Evolutionary conservation across 768 basidiomycete species (phyloP), one percentile per base, ranked within the genome.

Genomic region (Phaeolepiota aurea): DNA sequence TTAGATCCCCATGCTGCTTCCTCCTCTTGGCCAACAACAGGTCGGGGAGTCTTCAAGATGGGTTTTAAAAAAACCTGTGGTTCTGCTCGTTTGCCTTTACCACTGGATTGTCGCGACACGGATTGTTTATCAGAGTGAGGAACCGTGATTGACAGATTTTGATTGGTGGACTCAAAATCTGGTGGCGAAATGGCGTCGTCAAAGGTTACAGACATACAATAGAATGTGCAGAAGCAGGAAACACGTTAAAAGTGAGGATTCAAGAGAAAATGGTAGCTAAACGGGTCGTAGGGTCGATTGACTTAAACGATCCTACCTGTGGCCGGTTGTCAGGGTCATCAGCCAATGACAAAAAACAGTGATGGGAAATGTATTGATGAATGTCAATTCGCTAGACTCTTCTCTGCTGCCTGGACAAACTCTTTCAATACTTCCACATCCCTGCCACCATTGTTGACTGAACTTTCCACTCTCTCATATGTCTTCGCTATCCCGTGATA

Each of bases 1-100:
- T 90, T 82, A 19, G 84, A 77, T 3, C 88, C 89, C 89, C 89
- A 92, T 20, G 72, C 73, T 45, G 74, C 61, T 48, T 72, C 74
- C 41, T 71, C 65, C 35, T 69, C 65, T 32, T 59, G 57, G 20
- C 40, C 51, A 22, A 49, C 44, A 43, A 41, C 41, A 23, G 56
- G 4, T 20, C 38, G 15, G 7, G 11, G 54, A 3, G 54, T 49
- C 39, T 44, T 57, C 36, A 54, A 40, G 35, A 54, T 49, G 12
- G 61, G 52, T 35, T 58, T 52, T 41, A 51, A 53, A 16, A 55
- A 48, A 25, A 52, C 44, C 11, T 42, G 14, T 12, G 4, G 46
- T 20, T 49, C 47, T 20, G 47, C 43, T 33, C 44, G 35, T 39
- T 48, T 52, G 32, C 41, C 47, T 39, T 47, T 53, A 44, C 46